Evolutionary conservation across 1,284 basidiomycete species (phyloP).

Genomic region (Naganishia sp.): DNA sequence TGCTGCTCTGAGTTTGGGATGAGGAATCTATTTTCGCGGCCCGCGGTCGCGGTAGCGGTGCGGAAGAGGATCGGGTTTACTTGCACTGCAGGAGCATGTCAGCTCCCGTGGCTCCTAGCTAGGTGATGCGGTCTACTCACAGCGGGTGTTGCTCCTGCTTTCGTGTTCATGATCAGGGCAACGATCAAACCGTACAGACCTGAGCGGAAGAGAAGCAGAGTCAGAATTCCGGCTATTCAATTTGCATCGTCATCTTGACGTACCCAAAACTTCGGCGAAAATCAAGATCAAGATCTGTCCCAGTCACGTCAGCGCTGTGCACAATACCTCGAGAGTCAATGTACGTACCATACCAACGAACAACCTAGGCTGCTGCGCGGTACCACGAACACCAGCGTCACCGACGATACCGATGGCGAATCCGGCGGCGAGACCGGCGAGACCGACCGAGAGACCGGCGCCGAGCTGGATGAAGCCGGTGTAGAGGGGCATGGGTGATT

Average conservation of each 20-base stretch:
- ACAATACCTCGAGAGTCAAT: too few relatives aligned
- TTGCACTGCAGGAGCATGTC: not conserved
- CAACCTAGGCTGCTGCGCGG: slow-evolving; percentile 85
- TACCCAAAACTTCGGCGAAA: slow-evolving; percentile 35
- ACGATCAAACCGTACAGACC: slow-evolving; percentile 34
- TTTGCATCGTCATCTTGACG: not conserved
- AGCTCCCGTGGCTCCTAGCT: not conserved
- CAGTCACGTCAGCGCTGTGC: not conserved
- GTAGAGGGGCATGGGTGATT: slow-evolving; percentile 66
- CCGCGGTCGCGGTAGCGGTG: not conserved
- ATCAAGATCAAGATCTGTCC: slow-evolving; percentile 34
- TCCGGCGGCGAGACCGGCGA: slow-evolving; percentile 84
- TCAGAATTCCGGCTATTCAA: not conserved
- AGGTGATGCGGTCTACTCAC: not conserved
- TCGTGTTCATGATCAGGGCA: slow-evolving; percentile 35
- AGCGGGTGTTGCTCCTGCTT: slow-evolving; percentile 31
- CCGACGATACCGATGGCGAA: slow-evolving; percentile 95
- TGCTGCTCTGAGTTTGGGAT: not conserved
- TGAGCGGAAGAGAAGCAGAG: not conserved
- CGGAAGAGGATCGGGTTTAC: not conserved
- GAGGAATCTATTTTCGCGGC: slow-evolving; percentile 14
- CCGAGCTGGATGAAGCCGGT: slow-evolving; percentile 87
- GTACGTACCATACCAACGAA: slow-evolving; percentile 63
- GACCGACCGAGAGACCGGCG: slow-evolving; percentile 81
- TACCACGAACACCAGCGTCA: slow-evolving; percentile 88